Evolutionary conservation across 495 filamentous ascomycete species (phyloP), one percentile per base, ranked within the genome.

Genomic region (Lophium mytilinum): DNA sequence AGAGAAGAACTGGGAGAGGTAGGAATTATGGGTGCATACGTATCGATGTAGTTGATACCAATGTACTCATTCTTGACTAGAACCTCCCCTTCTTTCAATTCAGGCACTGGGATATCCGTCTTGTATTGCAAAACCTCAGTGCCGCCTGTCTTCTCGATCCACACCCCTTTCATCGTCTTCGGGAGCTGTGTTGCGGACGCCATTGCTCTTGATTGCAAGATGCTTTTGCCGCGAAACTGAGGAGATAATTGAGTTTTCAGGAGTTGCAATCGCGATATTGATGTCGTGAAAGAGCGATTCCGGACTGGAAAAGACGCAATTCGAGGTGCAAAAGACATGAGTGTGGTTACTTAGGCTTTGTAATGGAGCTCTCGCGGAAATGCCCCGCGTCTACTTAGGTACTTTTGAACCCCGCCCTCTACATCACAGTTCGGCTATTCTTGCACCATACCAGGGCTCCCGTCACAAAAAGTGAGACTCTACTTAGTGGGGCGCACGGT

Each of bases 31-130:
- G 34, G 37, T 42, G 56, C 74, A 53, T 73, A 84, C 79, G 78
- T 88, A 66, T 88, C 86, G 68, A 96, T 95, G 72, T 83, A 97
- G 71, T 97, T 96, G 52, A 97, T 75, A 15, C 92, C 92, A 43
- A 88, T 79, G 65, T 82, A 87, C 53, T 88, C 82, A 68, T 96
- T 96, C 71, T 88, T 87, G 46, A 97, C 81, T 3, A 97, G 79
- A 33, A 96, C 58, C 56, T 96, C 77, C 46, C 83, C 85, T 41
- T 85, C 81, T 50, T 81, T 71, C 33, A 84, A 82, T 21, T 76
- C 72, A 0, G 92, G 90, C 9, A 95, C 83, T 18, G 89, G 89
- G 4, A 90, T 67, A 62, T 90, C 81, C 47, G 83, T 82, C 66
- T 77, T 84, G 71, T 86, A 83, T 61, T 90, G 71, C 18, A 96